Conservation (phyloP, 305 asterid genomes). For the Euphrasia arctica region DNA sequence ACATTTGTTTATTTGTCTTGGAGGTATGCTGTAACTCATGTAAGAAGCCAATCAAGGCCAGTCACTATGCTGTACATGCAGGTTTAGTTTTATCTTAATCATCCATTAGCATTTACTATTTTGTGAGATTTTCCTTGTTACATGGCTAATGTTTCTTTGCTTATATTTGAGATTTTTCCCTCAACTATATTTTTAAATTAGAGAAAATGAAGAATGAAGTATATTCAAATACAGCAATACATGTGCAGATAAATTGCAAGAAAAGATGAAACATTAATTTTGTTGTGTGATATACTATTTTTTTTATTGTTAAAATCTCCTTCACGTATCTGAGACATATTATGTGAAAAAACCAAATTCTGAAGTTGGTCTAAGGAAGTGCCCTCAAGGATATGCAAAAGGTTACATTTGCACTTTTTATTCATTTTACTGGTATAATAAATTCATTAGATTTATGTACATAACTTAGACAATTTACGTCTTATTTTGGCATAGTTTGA, state of each 20-base stretch:
- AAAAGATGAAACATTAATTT: constrained; percentile 11
- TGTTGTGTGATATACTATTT: neutral
- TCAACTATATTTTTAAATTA: constrained; percentile 6
- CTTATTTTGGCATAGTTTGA: constrained; percentile 2
- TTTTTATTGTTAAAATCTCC: neutral
- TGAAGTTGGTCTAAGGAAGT: constrained; percentile 16
- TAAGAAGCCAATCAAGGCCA: constrained; percentile 85
- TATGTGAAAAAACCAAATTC: constrained; percentile 17
- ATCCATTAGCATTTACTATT: constrained; percentile 14
- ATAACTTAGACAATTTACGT: constrained; percentile 4
- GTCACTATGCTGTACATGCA: constrained; percentile 75
- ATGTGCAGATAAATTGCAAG: constrained; percentile 1
- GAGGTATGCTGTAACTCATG: constrained; percentile 92
- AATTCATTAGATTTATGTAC: constrained; percentile 11
- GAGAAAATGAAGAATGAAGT: constrained; percentile 15
- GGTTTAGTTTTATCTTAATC: constrained; percentile 40
- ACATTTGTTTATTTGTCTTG: constrained; percentile 34
- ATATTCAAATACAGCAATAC: constrained; percentile 13
- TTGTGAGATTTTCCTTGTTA: constrained; percentile 21
- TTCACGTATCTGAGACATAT: constrained; percentile 17
- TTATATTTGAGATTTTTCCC: constrained; percentile 16
- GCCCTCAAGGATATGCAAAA: neutral
- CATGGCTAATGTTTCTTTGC: constrained; percentile 14
- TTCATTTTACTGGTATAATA: constrained; percentile 8
- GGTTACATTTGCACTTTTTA: constrained; percentile 2